Evolutionary conservation across 805 yeast species (phyloP), one percentile per base, ranked within the genome.

Genomic region (Metschnikowia anglica): DNA sequence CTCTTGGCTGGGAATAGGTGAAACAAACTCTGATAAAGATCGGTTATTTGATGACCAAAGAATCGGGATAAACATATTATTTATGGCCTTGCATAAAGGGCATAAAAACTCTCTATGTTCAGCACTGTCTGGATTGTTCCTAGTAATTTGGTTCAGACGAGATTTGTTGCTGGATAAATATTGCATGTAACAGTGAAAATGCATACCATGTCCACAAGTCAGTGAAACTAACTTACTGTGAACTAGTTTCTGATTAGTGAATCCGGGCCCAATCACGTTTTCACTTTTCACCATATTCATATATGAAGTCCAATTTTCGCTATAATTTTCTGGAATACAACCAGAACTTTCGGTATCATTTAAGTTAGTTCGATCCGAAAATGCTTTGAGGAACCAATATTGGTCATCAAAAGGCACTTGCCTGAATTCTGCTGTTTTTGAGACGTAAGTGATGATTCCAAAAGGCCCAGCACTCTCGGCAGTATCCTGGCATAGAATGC

Each of bases 181-280:
- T 44, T 80, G 80, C 40, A 78, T 62, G 55, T 83, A 84, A 59
- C 99, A 91, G 13, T 77, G 72, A 47, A 77, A 80, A 61, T 91
- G 99, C 82, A 91, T 84, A 2, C 96, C 95, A 63, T 91, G 99
- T 1, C 97, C 95, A 68, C 99, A 91, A 39, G 95, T 83, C 47
- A 80, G 76, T 3, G 83, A 70, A 1, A 85, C 74, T 6, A 76
- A 60, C 43, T 72, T 70, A 35, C 66, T 66, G 30, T 76, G 71
- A 30, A 65, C 63, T 32, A 57, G 58, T 16, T 61, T 61, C 15
- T 59, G 62, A 7, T 52, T 55, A 4, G 81, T 79, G 52, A 84
- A 88, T 0, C 91, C 90, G 0, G 89, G 91, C 0, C 95, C 95
- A 48, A 83, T 62, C 0, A 77, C 77, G 29, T 63, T 52, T 2